A percentile compares a stretch with the other conserved stretches of the same genome.
Evolutionary conservation across 2,329 filamentous ascomycete genomes (phyloP).

Genomic region (Epichloe baconii): DNA sequence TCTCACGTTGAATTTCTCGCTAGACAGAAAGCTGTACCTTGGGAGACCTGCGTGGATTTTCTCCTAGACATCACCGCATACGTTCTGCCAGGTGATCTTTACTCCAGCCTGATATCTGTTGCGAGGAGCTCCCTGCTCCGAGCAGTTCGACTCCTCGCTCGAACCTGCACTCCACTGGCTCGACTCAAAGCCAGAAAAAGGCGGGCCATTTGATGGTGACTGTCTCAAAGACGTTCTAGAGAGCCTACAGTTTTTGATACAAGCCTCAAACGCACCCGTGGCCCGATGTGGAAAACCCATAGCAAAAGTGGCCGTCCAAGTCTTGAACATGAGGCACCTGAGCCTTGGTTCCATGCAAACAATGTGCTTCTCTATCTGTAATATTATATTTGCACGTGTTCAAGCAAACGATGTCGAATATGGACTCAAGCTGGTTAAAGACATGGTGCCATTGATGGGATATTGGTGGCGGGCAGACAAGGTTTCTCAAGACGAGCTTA

Average conservation of each 20-base stretch:
- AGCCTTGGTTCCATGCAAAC: slow-evolving; percentile 54
- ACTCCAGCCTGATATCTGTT: not conserved
- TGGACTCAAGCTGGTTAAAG: slow-evolving; percentile 43
- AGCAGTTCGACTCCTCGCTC: slow-evolving; percentile 18
- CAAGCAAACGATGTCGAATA: slow-evolving; percentile 56
- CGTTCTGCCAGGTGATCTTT: slow-evolving; percentile 27
- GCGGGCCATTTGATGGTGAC: slow-evolving; percentile 17
- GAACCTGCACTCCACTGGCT: slow-evolving; percentile 16
- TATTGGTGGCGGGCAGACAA: slow-evolving; percentile 68
- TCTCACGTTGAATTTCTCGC: slow-evolving; percentile 72
- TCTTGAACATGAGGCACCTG: slow-evolving; percentile 46
- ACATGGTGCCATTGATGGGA: slow-evolving; percentile 57
- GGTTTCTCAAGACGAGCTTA: slow-evolving; percentile 44
- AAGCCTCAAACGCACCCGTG: slow-evolving; percentile 55
- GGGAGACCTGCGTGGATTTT: slow-evolving; percentile 59
- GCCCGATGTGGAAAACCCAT: slow-evolving; percentile 41
- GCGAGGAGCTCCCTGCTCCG: slow-evolving; percentile 29
- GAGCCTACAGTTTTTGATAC: slow-evolving; percentile 51
- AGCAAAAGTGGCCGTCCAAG: slow-evolving; percentile 40
- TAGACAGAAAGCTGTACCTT: slow-evolving; percentile 40
- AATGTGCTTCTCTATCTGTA: slow-evolving; percentile 62
- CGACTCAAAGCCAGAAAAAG: slow-evolving; percentile 18
- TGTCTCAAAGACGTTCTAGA: slow-evolving; percentile 33
- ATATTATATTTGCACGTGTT: slow-evolving; percentile 51
- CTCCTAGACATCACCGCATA: slow-evolving; percentile 49